Evolutionary conservation across 2,329 filamentous ascomycete genomes (phyloP), one percentile per base, ranked within the genome.

Genomic region (Cercospora beticola): DNA sequence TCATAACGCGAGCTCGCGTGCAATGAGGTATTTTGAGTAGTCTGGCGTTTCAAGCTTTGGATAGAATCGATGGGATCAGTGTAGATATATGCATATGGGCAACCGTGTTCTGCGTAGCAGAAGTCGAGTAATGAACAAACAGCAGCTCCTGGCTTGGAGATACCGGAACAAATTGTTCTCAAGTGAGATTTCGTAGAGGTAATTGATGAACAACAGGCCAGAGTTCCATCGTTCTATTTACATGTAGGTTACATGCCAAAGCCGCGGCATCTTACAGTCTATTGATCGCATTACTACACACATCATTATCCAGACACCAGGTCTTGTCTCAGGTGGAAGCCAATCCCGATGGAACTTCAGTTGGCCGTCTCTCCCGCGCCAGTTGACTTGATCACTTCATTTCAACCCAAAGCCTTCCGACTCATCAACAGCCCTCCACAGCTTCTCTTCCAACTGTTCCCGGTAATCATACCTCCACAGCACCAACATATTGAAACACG

Each of bases 331-430:
- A 23, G 46, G 46, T 52, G 18, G 21, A 26, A 52, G 46, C 21
- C 46, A 23, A 23, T 23, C 12, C 9, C 46, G 18, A 12, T 26
- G 5, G 18, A 21, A 6, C 21, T 52, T 23, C 21, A 5, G 0
- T 5, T n/a, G 54, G 14, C 14, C 23, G 3, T 52, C 18, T 31
- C 23, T 23, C 54, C 4, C 23, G 14, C 2, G 0, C 23, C 2
- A 14, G n/a, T 26, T 5, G 46, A 1, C 12, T 23, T 52, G 23
- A 9, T n/a, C 7, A 5, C 30, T 23, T 71, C 61, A 94, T 78
- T 94, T 95, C 79, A 97, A 84, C 33, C 93, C 93, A 85, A 97
- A 97, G 2, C 94, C 94, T 79, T 97, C 93, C 76, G 93, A 96
- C 79, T 94, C 93, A 72, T 88, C 84, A n/a, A 97, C 93, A 4